Conservation (phyloP, 495 filamentous ascomycete species). For the Lasiosphaeris hirsuta region DNA sequence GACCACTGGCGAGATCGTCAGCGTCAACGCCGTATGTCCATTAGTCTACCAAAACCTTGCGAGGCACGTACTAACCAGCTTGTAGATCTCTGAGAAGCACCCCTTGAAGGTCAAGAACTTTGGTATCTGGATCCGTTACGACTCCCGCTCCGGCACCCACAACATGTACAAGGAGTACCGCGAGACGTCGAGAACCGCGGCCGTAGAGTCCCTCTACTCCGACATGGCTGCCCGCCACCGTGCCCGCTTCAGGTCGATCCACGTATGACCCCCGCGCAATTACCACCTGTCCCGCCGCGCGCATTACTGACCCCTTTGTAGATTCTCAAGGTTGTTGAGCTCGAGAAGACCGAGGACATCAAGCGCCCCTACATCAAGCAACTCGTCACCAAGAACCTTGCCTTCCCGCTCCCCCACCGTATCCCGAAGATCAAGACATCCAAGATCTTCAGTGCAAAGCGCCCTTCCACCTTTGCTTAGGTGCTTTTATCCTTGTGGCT, state of each 20-base stretch:
- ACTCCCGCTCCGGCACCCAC: conserved; percentile 99
- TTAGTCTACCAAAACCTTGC: conserved; percentile 5
- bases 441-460: conserved; percentile 86
- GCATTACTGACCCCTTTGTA: conserved; percentile 41
- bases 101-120: conserved; percentile 99
- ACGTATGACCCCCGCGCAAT: conserved; percentile 59
- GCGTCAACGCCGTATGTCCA: conserved; percentile 82
- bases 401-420: conserved; percentile 98
- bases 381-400: conserved; percentile 88
- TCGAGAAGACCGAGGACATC: conserved; percentile 88
- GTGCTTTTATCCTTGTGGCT: conserved; percentile 38
- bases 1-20: conserved; percentile 98
- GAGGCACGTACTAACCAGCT: conserved; percentile 6
- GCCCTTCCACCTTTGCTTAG: conserved; percentile 83
- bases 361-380: conserved; percentile 99
- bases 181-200: conserved; percentile 91
- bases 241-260: conserved; percentile 93
- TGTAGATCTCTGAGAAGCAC: conserved; percentile 94
- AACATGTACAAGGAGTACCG: conserved; percentile 99
- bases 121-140: conserved; percentile 99
- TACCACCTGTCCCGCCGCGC: not conserved
- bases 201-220: conserved; percentile 96
- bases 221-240: conserved; percentile 99
- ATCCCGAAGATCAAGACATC: conserved; percentile 70
- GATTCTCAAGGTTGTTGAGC: conserved; percentile 97